Conservation (phyloP, 345 rosid species). For the Carallia pectinifolia region DNA sequence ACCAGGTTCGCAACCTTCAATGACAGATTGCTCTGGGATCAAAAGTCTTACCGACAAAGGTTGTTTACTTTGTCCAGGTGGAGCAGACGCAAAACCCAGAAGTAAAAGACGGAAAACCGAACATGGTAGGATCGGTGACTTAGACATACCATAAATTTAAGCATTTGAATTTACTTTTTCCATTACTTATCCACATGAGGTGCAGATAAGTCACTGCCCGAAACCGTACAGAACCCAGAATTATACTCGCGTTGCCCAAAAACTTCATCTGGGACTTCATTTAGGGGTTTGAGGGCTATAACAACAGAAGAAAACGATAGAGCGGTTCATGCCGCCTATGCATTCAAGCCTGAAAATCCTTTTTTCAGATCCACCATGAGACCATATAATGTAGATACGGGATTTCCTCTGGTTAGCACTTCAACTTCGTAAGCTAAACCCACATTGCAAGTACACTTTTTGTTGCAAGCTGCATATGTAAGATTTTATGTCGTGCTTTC, state of each 20-base stretch:
- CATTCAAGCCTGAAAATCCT: slow-evolving; percentile 35
- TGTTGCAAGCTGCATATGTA: not conserved
- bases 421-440: not conserved
- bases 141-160: slow-evolving; percentile 2
- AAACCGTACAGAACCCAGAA: slow-evolving; percentile 2
- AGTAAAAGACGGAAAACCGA: slow-evolving; percentile 21
- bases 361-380: slow-evolving; percentile 35
- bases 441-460: not conserved
- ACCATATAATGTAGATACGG: slow-evolving; percentile 28
- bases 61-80: slow-evolving; percentile 3
- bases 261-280: slow-evolving; percentile 3
- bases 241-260: not conserved
- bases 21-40: slow-evolving; percentile 4
- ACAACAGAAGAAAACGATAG: slow-evolving; percentile 30
- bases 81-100: slow-evolving; percentile 10
- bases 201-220: slow-evolving; percentile 8
- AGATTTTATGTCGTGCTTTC: not conserved
- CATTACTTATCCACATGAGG: not conserved
- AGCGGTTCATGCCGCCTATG: slow-evolving; percentile 29
- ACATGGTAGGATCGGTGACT: slow-evolving; percentile 16
- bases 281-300: slow-evolving; percentile 29
- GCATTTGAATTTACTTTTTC: slow-evolving; percentile 1
- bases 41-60: slow-evolving; percentile 4
- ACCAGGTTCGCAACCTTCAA: slow-evolving; percentile 5
- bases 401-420: slow-evolving; percentile 32